Percentiles rank a stretch among this genome's conserved stretches.
Conservation (phyloP, 2,329 filamentous ascomycete genomes). For the Aspergillus amoenus region DNA sequence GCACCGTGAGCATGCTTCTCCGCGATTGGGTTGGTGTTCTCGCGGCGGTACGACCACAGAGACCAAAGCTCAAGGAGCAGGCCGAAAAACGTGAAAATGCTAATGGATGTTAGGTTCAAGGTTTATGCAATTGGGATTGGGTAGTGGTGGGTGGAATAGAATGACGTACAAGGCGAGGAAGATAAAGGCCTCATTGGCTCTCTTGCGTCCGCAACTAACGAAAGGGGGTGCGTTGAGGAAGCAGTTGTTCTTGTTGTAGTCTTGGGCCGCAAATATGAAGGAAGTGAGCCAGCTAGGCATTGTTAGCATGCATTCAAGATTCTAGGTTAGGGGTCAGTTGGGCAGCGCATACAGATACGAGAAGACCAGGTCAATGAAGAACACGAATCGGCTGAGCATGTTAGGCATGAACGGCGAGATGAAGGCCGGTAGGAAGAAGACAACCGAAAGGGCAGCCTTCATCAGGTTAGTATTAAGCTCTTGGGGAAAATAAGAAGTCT, state of each 20-base stretch:
- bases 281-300: constrained; percentile 43
- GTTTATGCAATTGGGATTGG: not conserved
- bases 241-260: constrained; percentile 41
- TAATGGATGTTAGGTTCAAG: constrained; percentile 12
- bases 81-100: constrained; percentile 43
- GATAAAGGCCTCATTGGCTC: constrained; percentile 44
- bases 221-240: constrained; percentile 31
- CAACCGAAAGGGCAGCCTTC: constrained; percentile 36
- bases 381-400: constrained; percentile 37
- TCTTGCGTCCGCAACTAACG: constrained; percentile 38
- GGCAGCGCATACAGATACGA: constrained; percentile 42
- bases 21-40: constrained; percentile 11
- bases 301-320: not conserved
- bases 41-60: constrained; percentile 35
- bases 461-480: constrained; percentile 7
- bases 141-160: not conserved
- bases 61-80: constrained; percentile 38
- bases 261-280: constrained; percentile 49
- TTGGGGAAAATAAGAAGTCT: too few species aligned
- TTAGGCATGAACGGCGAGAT: constrained; percentile 41
- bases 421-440: constrained; percentile 45
- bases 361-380: constrained; percentile 45
- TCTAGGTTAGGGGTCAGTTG: too few species aligned
- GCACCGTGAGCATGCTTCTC: not conserved
- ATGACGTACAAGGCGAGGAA: constrained; percentile 47